phyloP scores from a whole-genome alignment of 345 rosid genomes.

The Physaria fendleri region DNA sequence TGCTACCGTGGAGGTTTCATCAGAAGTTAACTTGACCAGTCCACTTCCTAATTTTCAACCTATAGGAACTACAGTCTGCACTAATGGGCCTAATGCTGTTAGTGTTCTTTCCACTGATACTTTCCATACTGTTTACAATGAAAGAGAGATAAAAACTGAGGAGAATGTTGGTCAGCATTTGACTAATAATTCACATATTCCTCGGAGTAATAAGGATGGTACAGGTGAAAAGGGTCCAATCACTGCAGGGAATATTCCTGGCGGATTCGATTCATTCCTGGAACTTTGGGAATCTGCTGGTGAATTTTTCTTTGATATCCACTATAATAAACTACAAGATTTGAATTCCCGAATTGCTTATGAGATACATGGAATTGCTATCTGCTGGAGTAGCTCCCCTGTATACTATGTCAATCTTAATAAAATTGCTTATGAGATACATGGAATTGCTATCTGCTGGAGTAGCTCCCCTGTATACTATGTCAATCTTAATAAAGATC shows the following conservation, averaged over 20 bases:
- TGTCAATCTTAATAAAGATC: conserved; percentile 72
- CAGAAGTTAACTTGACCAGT: conserved; percentile 31
- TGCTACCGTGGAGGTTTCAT: conserved; percentile 34
- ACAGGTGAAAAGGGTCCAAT: conserved; percentile 61
- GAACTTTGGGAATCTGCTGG: conserved; percentile 55
- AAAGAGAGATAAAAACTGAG: conserved; percentile 9
- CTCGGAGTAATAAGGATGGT: conserved; percentile 32
- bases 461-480: conserved; percentile 76
- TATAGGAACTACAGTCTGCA: conserved; percentile 29
- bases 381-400: conserved; percentile 85
- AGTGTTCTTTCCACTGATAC: conserved; percentile 7
- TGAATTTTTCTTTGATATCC: conserved; percentile 87
- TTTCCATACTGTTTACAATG: conserved; percentile 8
- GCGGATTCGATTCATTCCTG: conserved; percentile 90
- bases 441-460: conserved; percentile 94
- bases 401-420: conserved; percentile 77
- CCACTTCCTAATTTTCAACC: conserved; percentile 21
- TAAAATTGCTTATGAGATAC: conserved; percentile 73
- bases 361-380: conserved; percentile 84
- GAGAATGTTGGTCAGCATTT: conserved; percentile 19
- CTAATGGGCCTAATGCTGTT: conserved; percentile 9
- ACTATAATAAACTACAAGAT: conserved; percentile 55
- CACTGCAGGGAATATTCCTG: conserved; percentile 49
- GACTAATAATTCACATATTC: conserved; percentile 18
- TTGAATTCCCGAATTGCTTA: conserved; percentile 41